phyloP scores from a whole-genome alignment of 352 stramenopile species.

The Phytophthora pinifolia region DNA sequence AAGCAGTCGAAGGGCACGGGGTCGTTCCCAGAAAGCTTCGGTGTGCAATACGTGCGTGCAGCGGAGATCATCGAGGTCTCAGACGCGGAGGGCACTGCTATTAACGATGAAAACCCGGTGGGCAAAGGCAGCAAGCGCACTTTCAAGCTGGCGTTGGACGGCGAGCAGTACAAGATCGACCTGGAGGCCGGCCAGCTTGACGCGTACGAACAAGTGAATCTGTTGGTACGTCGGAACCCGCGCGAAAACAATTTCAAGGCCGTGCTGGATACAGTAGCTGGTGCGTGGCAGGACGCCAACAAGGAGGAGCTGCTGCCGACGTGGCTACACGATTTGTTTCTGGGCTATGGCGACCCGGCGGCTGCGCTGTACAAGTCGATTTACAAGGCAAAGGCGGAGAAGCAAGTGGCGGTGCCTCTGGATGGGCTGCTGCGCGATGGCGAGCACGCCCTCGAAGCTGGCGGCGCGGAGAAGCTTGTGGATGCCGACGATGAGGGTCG shows the following conservation, averaged over 20 bases:
- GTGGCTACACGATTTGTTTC: slow-evolving; percentile 95
- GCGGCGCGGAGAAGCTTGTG: slow-evolving; percentile 38
- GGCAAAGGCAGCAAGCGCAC: slow-evolving; percentile 77
- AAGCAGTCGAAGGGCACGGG: slow-evolving; percentile 25
- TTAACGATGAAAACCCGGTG: slow-evolving; percentile 39
- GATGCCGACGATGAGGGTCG: slow-evolving; percentile 35
- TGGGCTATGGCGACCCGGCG: slow-evolving; percentile 92
- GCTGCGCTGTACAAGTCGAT: slow-evolving; percentile 78
- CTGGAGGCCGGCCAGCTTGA: slow-evolving; percentile 52
- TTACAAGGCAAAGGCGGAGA: slow-evolving; percentile 41
- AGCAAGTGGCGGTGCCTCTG: slow-evolving; percentile 39
- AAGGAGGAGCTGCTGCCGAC: slow-evolving; percentile 70
- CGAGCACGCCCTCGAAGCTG: slow-evolving; percentile 46
- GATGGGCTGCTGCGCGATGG: slow-evolving; percentile 47
- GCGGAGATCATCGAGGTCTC: slow-evolving; percentile 80
- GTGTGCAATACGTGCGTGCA: slow-evolving; percentile 78
- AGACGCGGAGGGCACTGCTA: slow-evolving; percentile 78
- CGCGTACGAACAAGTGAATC: slow-evolving; percentile 91
- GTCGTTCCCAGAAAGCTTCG: slow-evolving; percentile 87
- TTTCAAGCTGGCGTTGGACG: slow-evolving; percentile 91
- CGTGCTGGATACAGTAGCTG: slow-evolving; percentile 89
- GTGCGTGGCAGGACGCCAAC: slow-evolving; percentile 24
- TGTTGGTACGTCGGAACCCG: slow-evolving; percentile 90
- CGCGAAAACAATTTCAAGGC: slow-evolving; percentile 96
- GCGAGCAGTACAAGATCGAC: slow-evolving; percentile 94